Evolutionary conservation across 2,329 filamentous ascomycete genomes (phyloP).

Genomic region (Scopulariopsis brevicaulis): DNA sequence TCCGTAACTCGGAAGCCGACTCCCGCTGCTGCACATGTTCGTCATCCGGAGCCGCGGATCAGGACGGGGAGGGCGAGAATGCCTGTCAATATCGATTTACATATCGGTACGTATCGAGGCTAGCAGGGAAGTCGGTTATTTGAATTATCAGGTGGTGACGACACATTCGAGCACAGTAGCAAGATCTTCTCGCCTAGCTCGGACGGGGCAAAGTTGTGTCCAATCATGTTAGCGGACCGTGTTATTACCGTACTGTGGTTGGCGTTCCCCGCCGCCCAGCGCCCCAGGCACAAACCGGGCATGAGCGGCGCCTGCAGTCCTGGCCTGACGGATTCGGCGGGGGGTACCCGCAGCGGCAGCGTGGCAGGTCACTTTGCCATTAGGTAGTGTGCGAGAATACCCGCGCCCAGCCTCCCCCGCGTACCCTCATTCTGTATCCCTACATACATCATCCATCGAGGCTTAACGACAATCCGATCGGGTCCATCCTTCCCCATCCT

Average conservation of each 20-base stretch:
- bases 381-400: not conserved
- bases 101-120: not conserved
- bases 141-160: not conserved
- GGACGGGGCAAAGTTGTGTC: not conserved
- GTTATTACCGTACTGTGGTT: not conserved
- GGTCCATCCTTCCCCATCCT: not conserved
- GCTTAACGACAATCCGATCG: not conserved
- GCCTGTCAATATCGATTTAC: no score
- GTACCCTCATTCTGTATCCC: not conserved
- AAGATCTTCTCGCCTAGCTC: not conserved
- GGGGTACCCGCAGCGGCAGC: not conserved
- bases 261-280: not conserved
- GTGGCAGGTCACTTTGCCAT: not conserved
- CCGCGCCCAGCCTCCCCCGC: not conserved
- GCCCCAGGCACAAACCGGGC: not conserved
- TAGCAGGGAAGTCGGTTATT: not conserved
- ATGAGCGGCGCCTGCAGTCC: not conserved
- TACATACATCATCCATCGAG: not conserved
- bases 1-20: no score
- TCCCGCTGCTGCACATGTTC: not conserved
- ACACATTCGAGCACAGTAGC: not conserved
- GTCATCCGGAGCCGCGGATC: not conserved
- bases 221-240: not conserved
- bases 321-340: not conserved
- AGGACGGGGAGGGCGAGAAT: not conserved